Conservation (phyloP, 805 yeast genomes). For the Groenewaldozyma salmanticensis region DNA sequence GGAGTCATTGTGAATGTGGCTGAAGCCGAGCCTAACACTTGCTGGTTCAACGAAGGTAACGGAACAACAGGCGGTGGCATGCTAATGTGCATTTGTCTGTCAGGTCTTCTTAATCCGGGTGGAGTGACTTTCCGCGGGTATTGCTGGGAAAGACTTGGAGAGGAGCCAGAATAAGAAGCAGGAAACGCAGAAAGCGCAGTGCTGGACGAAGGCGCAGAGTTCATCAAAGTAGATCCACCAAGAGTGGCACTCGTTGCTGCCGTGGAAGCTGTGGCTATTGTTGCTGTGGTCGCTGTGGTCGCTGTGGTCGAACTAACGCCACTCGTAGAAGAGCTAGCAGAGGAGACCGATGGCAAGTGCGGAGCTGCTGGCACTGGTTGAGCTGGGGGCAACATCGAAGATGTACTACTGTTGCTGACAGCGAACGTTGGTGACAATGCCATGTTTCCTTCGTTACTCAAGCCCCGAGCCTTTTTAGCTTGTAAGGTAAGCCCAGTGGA, state of each 20-base stretch:
- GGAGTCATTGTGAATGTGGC: too few species aligned
- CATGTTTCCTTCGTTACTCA: neutral
- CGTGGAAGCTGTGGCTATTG: slow-evolving; percentile 19
- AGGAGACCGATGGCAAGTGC: neutral
- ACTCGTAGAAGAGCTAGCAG: neutral
- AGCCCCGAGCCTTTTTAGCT: neutral
- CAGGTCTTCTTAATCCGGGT: neutral
- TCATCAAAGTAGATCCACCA: too few species aligned
- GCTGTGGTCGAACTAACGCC: slow-evolving; percentile 23
- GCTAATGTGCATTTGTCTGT: slow-evolving; percentile 3
- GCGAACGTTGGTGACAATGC: slow-evolving; percentile 1
- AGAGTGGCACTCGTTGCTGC: slow-evolving; percentile 7
- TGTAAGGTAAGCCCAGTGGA: neutral
- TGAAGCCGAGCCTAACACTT: too few species aligned
- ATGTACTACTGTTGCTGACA: too few species aligned
- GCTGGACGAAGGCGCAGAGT: too few species aligned
- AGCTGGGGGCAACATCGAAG: neutral
- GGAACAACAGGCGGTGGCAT: slow-evolving; percentile 10
- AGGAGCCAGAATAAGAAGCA: neutral
- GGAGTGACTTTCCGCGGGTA: neutral
- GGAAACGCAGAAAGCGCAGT: too few species aligned
- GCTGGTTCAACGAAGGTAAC: neutral
- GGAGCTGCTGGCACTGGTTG: slow-evolving; percentile 1
- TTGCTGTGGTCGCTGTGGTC: slow-evolving; percentile 23
- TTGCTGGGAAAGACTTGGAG: neutral